Base-by-base conservation (phyloP, 164 flowering plant species). In the Chimonanthus salicifolius region DNA sequence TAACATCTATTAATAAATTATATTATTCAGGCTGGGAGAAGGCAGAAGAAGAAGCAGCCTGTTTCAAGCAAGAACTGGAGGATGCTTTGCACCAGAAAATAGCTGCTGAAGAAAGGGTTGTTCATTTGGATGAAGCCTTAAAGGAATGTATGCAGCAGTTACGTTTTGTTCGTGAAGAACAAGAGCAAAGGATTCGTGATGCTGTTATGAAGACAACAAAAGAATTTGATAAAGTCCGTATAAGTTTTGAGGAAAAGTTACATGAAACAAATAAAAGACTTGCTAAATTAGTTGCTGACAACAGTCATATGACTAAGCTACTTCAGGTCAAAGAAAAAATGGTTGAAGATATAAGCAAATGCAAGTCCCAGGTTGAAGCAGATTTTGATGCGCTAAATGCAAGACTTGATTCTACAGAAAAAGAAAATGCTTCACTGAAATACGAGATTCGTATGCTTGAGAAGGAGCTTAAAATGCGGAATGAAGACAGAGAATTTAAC, bases 391-490 rank as follows among this genome's bases (percentile, higher is more conserved):
- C 83, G 7, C 80, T 91, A 47, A 85, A 80, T 82, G 60, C 63
- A 4, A 87, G 89, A 75, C 70, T 90, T 64, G 91, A 89, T 75
- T 83, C 89, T 11, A 75, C 74, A 0, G 94, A 93, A 69, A 93
- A 93, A 65, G 91, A 88, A 67, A 90, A 89, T 75, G 75, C 88
- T 50, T 87, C 90, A 68, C 72, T 93, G 49, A 89, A 85, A 74
- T 92, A 88, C 68, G 97, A 94, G 82, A 82, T 84, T 72, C 82
- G 75, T 67, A 76, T 89, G 82, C 87, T 91, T 63, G 92, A 90
- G 88, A 92, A 84, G 79, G 99, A 92, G 74, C 84, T 91, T 64
- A 85, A 89, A 81, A 82, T 91, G 50, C 85, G 87, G 13, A 86
- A 82, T 75, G 94, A 88, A 80, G 97, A 92, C 77, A 80, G 82